Evolutionary conservation across 1,284 basidiomycete genomes (phyloP), one percentile per base, ranked within the genome.

Genomic region (Ceratobasidium sp.): DNA sequence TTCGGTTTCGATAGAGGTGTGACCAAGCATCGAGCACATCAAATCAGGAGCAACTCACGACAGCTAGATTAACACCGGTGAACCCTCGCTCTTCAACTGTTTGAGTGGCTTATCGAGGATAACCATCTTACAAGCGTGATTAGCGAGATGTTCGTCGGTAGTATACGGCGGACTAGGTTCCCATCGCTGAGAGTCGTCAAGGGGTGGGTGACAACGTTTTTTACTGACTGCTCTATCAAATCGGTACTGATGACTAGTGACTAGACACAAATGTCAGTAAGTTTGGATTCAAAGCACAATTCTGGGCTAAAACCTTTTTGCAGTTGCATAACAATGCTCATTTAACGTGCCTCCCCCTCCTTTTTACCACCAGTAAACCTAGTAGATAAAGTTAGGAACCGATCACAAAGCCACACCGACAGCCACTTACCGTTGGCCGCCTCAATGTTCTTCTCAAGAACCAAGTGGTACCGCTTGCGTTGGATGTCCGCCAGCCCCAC

Each of bases 311-410:
- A 69, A 82, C 82, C 82, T 88, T 95, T 94, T 59, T 93, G 91
- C 76, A 96, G 89, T 88, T 99, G 98, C 98, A 99, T 99, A 80
- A 99, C 98, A 87, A 99, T 98, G 86, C 99, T 99, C 91, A 99
- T 95, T 71, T 99, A 86, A 41, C 97, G 88, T 2, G 97, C 99
- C 87, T 99, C 99, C 80, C 98, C 97, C 85, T 99, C 98, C 85
- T 99, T 99, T 89, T 98, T 99, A 7, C 74, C 74, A 18, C 96
- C 96, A 1, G 95, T 94, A 35, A 96, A 55, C 94, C 93, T 93
- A 74, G 64, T 12, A 55, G 44, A 60, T 18, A 66, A 12, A 50
- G 79, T 64, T n/a, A 12, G 50, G 27, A 23, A 35, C 14, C 12
- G n/a, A 50, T 78, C 4, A 33, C 35, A 20, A 54, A 5, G 65